Evolutionary conservation across 176 grass and related monocot species (phyloP), one percentile per base, ranked within the genome.

Genomic region (Musa itinerans): DNA sequence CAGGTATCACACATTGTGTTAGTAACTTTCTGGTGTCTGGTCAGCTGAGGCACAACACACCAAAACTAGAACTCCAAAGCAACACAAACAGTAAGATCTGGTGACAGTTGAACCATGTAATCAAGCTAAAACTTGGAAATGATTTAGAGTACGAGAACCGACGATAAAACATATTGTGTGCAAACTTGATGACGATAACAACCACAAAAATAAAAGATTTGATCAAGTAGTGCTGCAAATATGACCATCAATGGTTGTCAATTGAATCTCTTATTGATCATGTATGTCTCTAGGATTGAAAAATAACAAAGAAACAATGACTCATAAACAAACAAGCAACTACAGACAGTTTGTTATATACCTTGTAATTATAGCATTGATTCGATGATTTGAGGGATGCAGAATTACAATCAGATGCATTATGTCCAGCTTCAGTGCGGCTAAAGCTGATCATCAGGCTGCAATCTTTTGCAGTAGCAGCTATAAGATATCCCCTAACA

Each of bases 371-470:
- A 78, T 82, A 98, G 67, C 69, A 65, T 82, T 73, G 83, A 70
- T 98, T 83, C 29, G 83, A 74, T 53, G 90, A 91, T 68, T 83
- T 58, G 72, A 98, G 88, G 83, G 55, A 73, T n/a, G 91, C 68
- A 2, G 90, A 89, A 85, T 88, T 79, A 81, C 82, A 91, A 65
- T 80, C 74, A 13, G 78, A 84, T 81, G 66, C 69, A 69, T 57
- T 16, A 53, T 15, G 76, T 53, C 67, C 78, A 78, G 73, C 54
- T 21, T 89, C 65, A 74, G 75, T 84, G 79, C 86, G 84, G 51
- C 76, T 84, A 81, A 98, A 93, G 64, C 88, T 85, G 58, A 98
- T 82, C 88, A 98, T 93, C 74, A 98, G 56, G 81, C 94, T 93
- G 82, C 94, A 98, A 61, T 98, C 90, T 75, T 98, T 98, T 52